These are phyloP conservation scores for Anethum foeniculum DNA, from an alignment of 140 eudicot species.

Conservation along the genomic window DNA sequence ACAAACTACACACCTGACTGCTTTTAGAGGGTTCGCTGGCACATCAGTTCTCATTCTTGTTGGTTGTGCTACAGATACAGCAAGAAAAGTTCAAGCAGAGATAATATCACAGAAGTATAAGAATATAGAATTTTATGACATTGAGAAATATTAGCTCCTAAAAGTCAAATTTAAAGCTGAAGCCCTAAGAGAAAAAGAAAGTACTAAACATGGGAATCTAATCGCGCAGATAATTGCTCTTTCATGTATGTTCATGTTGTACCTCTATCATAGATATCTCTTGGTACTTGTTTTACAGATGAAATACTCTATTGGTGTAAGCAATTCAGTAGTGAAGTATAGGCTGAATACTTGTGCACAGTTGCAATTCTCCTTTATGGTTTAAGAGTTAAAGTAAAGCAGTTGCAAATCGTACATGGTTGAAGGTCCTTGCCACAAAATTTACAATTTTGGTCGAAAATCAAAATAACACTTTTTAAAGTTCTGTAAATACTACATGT, in stretches of 20 bases:
- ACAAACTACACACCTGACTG: slow-evolving; percentile 85
- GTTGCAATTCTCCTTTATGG: not conserved
- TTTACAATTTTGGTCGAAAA: no score
- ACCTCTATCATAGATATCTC: not conserved
- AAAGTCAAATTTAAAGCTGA: not conserved
- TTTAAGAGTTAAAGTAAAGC: not conserved
- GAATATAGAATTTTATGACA: slow-evolving; percentile 86
- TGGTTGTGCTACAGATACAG: slow-evolving; percentile 53
- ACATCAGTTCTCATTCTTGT: slow-evolving; percentile 11
- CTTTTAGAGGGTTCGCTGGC: slow-evolving; percentile 18
- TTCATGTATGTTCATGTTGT: not conserved
- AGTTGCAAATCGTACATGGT: not conserved
- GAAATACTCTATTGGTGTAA: not conserved
- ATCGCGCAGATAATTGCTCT: not conserved
- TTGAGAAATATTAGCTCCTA: slow-evolving; percentile 40
- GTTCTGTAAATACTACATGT: no score
- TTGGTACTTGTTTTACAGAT: not conserved
- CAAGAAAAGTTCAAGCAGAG: slow-evolving; percentile 95
- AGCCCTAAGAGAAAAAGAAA: not conserved
- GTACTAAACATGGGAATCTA: not conserved
- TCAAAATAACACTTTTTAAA: no score
- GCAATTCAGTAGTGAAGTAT: not conserved
- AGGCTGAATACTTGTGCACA: not conserved
- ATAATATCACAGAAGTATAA: slow-evolving; percentile 91
- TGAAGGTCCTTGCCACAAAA: no score